These are phyloP conservation scores for Phytopythium kandeliae DNA, from an alignment of 352 stramenopile species.

Conservation along the genomic window DNA sequence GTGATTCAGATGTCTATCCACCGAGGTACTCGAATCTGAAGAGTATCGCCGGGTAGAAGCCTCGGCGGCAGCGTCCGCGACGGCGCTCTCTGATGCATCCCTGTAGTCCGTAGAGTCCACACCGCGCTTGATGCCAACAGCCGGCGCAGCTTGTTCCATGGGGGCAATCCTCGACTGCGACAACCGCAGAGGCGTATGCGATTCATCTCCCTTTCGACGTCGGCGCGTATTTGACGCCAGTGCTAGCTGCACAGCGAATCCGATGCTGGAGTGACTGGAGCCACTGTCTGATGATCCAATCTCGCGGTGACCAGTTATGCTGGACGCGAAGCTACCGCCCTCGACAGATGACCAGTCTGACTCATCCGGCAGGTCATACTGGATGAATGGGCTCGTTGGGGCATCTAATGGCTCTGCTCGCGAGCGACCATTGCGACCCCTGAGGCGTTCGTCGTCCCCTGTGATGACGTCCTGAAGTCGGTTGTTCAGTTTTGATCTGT, in stretches of 20 bases:
- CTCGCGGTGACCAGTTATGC: background rate
- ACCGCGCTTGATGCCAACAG: background rate
- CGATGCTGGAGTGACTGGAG: slow-evolving; percentile 41
- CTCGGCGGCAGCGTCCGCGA: background rate
- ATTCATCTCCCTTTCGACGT: slow-evolving; percentile 7
- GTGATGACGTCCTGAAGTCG: background rate
- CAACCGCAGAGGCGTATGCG: background rate
- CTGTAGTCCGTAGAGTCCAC: background rate
- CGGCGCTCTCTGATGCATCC: background rate
- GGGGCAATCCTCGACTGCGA: slow-evolving; percentile 1
- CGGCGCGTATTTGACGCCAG: slow-evolving; percentile 24
- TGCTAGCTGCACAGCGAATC: slow-evolving; percentile 38
- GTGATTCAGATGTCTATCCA: slow-evolving; percentile 39
- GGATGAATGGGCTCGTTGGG: background rate
- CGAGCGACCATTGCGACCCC: background rate
- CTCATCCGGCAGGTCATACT: background rate
- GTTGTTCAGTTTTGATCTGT: background rate
- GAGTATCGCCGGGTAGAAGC: slow-evolving; percentile 8
- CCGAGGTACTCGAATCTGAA: slow-evolving; percentile 41
- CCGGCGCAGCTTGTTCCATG: background rate
- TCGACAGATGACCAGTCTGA: background rate
- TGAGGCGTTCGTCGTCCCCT: background rate
- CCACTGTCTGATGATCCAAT: slow-evolving; percentile 17
- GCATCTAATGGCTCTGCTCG: background rate
- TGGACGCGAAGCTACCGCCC: background rate